These are phyloP conservation scores for Lachnellula cervina DNA, from an alignment of 2,329 filamentous ascomycete species.

Conservation along the genomic window DNA sequence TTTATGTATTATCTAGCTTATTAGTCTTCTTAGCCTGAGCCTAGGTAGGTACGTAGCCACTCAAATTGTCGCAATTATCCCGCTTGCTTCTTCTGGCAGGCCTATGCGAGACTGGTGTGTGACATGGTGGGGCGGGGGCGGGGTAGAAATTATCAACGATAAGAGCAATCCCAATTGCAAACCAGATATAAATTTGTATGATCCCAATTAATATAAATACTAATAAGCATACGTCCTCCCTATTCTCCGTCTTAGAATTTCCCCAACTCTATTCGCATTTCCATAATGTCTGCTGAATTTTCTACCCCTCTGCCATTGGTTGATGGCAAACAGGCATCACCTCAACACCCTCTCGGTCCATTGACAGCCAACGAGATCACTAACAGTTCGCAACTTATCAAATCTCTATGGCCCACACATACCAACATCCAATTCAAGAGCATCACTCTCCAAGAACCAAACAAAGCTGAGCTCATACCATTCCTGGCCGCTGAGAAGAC, in stretches of 20 bases:
- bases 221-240: neutral
- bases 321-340: slow-evolving; percentile 19
- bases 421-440: slow-evolving; percentile 57
- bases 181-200: neutral
- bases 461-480: slow-evolving; percentile 46
- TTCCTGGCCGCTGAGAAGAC: slow-evolving; percentile 47
- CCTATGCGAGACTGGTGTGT: slow-evolving; percentile 11
- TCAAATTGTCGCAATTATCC: too few species aligned
- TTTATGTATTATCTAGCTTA: too few species aligned
- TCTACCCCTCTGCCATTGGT: slow-evolving; percentile 21
- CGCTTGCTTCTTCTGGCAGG: slow-evolving; percentile 18
- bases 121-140: slow-evolving; percentile 7
- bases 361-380: slow-evolving; percentile 54
- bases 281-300: slow-evolving; percentile 23
- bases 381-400: slow-evolving; percentile 45
- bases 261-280: neutral
- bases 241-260: neutral
- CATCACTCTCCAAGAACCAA: slow-evolving; percentile 55
- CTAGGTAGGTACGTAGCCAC: too few species aligned
- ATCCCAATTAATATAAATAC: neutral
- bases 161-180: slow-evolving; percentile 4
- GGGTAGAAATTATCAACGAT: slow-evolving; percentile 9
- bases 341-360: slow-evolving; percentile 54
- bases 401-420: slow-evolving; percentile 48
- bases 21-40: too few species aligned